Percentiles rank a stretch among this genome's conserved stretches.
Evolutionary conservation across 1,139 yeast species (phyloP).

Genomic region (Hyphopichia khmerensis): DNA sequence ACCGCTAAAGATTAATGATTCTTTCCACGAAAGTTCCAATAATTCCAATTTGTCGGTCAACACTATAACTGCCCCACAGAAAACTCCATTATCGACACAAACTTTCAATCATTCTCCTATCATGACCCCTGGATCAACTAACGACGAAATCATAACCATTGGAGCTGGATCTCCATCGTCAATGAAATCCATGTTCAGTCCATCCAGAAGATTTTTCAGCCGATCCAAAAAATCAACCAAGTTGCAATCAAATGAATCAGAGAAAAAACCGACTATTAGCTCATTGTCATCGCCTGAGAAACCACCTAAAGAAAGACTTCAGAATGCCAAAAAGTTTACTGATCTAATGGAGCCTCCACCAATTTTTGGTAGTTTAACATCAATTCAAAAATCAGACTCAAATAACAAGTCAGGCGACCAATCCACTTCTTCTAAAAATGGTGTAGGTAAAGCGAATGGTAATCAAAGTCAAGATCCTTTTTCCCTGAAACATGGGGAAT

Average conservation of each 20-base stretch:
- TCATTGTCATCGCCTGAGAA: conserved; percentile 31
- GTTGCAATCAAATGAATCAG: conserved; percentile 4
- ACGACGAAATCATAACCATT: conserved; percentile 23
- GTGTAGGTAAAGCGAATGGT: background rate
- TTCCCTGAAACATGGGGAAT: background rate
- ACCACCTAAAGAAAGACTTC: conserved; percentile 21
- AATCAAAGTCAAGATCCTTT: background rate
- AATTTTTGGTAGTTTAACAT: conserved; percentile 19
- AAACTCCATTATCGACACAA: conserved; percentile 1
- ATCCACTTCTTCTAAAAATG: background rate
- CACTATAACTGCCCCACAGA: background rate
- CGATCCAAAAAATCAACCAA: conserved; percentile 8
- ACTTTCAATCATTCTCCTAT: conserved; percentile 7
- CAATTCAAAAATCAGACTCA: conserved; percentile 2
- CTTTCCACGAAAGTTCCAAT: background rate
- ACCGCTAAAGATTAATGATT: conserved; percentile 4
- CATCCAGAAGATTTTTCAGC: conserved; percentile 29
- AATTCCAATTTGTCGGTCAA: background rate
- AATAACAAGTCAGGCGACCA: background rate
- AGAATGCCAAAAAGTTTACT: conserved; percentile 13
- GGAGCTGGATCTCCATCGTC: conserved; percentile 39
- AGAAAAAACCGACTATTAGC: conserved; percentile 30
- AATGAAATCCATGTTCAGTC: conserved; percentile 30
- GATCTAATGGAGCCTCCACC: conserved; percentile 42
- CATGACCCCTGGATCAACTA: conserved; percentile 20